Evolutionary conservation across 2,329 filamentous ascomycete genomes (phyloP), one percentile per base, ranked within the genome.

Genomic region (Tolypocladium capitatum): DNA sequence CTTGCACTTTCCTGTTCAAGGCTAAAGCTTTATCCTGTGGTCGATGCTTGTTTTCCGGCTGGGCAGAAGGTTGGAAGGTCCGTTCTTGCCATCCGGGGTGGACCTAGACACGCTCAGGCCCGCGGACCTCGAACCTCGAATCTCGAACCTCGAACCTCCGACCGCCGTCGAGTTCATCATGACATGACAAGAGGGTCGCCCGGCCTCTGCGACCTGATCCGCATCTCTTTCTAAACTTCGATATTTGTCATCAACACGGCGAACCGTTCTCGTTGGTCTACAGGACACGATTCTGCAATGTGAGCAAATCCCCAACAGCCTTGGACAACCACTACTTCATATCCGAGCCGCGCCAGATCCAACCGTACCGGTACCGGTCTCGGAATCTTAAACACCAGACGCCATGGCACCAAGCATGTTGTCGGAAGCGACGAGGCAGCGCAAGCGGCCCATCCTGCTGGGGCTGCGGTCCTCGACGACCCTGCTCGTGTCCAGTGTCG

Each of bases 401-500:
- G n/a, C 7, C 18, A 63, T 61, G 58, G 24, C 40, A 14, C 43
- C 44, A 16, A 41, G 45, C 40, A 45, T 49, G 21, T 52, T 53
- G 55, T 48, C 40, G 21, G 31, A 28, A 16, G n/a, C 51, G 14
- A 48, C 36, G 34, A 47, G 52, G 41, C 48, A 42, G 33, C 48
- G 43, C 48, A 58, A 60, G 48, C 58, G 55, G 32, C 63, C 62
- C 2, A 21, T 55, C 16, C 48, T 62, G 18, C 51, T 65, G 40
- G 51, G 58, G 46, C 41, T 60, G 45, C 60, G 63, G 14, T 63
- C 62, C 21, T 65, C 63, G 24, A 50, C 60, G 43, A 52, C 53
- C 10, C 53, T 64, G 21, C 63, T 65, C 41, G 57, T 64, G 27
- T 55, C 58, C 16, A 63, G 60, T 24, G 61, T 59, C 21, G 56